Conservation (phyloP, 805 yeast genomes). For the Yarrowia sp. region DNA sequence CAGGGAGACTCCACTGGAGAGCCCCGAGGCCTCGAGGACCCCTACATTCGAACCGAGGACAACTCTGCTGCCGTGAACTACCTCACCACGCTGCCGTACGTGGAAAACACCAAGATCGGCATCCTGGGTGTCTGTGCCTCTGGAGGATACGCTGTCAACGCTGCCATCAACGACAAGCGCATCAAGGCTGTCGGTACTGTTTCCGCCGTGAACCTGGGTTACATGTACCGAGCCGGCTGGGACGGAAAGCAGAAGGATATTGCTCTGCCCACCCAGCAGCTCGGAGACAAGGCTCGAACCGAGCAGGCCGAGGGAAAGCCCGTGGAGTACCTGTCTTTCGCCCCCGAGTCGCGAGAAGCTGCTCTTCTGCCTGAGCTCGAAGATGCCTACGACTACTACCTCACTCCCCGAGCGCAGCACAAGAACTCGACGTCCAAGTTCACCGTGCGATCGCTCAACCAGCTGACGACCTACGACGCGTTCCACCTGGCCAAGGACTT, state of each 20-base stretch:
- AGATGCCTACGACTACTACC: conserved; percentile 30
- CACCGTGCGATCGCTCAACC: not conserved
- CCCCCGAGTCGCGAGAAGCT: not conserved
- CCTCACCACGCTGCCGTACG: conserved; percentile 21
- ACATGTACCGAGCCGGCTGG: conserved; percentile 24
- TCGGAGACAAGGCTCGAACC: not conserved
- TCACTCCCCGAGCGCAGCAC: conserved; percentile 27
- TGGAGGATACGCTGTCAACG: conserved; percentile 30
- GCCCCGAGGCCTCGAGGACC: conserved; percentile 29
- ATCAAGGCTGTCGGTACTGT: conserved; percentile 29
- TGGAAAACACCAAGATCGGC: conserved; percentile 28
- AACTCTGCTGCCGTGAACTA: conserved; percentile 26
- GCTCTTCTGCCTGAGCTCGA: not conserved
- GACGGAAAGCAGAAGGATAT: not conserved
- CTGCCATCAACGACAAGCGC: conserved; percentile 29
- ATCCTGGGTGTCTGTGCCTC: conserved; percentile 30
- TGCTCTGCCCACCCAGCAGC: not conserved
- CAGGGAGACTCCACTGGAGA: conserved; percentile 30
- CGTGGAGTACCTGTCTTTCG: not conserved
- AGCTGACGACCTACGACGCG: conserved; percentile 24
- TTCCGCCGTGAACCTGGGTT: conserved; percentile 27
- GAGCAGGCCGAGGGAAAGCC: not conserved
- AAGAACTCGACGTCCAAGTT: not conserved
- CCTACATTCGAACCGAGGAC: conserved; percentile 29
- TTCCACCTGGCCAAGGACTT: conserved; percentile 16